Base-by-base conservation (phyloP, 83 land plant genomes). In the Diphasiastrum complanatum region DNA sequence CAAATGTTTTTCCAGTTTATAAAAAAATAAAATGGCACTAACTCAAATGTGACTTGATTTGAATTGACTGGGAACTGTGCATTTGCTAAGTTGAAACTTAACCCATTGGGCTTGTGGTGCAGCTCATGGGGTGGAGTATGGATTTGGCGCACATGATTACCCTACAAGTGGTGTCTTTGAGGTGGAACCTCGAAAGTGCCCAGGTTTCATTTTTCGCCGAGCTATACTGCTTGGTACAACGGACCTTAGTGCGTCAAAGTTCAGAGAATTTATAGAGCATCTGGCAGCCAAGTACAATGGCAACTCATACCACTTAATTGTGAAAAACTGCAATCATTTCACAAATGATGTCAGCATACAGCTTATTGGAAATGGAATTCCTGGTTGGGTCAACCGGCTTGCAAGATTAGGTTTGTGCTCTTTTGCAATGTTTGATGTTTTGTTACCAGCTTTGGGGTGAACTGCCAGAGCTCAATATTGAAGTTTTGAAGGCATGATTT, bases 131-230 rank as follows among this genome's bases (percentile, higher is more conserved):
- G 38, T 68, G 36, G 81, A 78, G 43, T 78, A 78, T 48, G 81
- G 74, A 8, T 78, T 68, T 60, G 81, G 81, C 24, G 81, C 81
- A 4, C 81, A 78, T 57, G 81, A 78, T 36, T 78, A 50, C 35
- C 69, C 81, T 3, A 45, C 73, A 11, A 67, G 73, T 50, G 81
- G 81, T 18, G 78, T 78, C 2, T 78, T 78, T 52, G 78, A 73
- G 59, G 81, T 78, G 14, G 81, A 78, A 37, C 78, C 81, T 10
- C 64, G 61, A 36, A 68, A 23, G 4, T 78, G 81, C 35, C 81
- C 81, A 11, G 81, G 81, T 0, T 78, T 63, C 60, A 49, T 60
- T 12, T 73, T 56, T 52, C 38, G 81, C 26, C 34, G 60, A 16
- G 24, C 73, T 33, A 57, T 78, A 22, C 12, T 25, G 10, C 3